Base-by-base conservation (phyloP, 2,329 filamentous ascomycete genomes). In the Botrytis porri region DNA sequence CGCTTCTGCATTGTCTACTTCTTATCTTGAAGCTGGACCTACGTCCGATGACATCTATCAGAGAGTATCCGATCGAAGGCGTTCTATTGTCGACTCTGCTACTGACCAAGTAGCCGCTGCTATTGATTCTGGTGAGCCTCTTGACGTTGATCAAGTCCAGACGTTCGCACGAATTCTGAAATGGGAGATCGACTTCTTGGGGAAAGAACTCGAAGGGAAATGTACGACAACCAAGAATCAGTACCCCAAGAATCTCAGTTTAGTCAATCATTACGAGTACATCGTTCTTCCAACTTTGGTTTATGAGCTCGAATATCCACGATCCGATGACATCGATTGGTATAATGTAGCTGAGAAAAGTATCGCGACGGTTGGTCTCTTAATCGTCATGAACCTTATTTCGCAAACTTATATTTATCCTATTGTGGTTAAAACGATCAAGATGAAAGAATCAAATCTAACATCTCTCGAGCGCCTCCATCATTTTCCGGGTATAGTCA, bases 371-470 rank as follows among this genome's bases (percentile, higher is more conserved):
- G 87, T 94, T 73, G 92, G 92, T 10, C 85, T 93, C 72, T 88
- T 94, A 57, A 90, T 91, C 78, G 88, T 94, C 75, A 95, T 95
- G 93, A 91, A 93, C 75, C 88, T 93, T 79, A 85, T 95, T 69
- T 92, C 90, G 0, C 92, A 95, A 82, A 87, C 90, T 35, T 93
- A 89, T 78, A 93, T 95, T 76, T 94, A 93, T 78, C 92, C 93
- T 0, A 88, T 93, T 0, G 90, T 94, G 2, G 87, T 92, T 79
- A 84, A 88, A 77, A 89, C 90, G 0, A 82, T 92, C 45, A 84
- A 84, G 74, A 90, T 92, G 86, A 92, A 92, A 81, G 90, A 93
- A 77, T 83, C 85, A 1, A 88, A 88, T 10, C 84, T 92, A 81
- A 84, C 89, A 0, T 83, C 93, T 10, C 81, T 83, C 5, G 84